A percentile compares a stretch with the other conserved stretches of the same genome.
phyloP scores from a whole-genome alignment of 129 eudicot genomes.

The Helianthus tuberosus region DNA sequence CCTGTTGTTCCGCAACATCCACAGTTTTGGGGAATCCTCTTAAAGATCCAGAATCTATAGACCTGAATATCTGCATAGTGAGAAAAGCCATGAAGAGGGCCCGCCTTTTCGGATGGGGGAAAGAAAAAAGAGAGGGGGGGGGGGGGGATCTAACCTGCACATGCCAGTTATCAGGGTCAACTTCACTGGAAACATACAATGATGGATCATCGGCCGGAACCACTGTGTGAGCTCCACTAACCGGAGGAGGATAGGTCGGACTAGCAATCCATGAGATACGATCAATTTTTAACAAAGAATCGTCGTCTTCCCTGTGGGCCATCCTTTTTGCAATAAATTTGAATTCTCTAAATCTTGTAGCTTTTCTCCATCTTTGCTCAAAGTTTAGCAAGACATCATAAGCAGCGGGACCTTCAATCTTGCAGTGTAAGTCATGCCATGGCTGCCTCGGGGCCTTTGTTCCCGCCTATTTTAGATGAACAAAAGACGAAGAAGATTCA shows the following conservation, averaged over 20 bases:
- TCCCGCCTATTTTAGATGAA: slow-evolving; percentile 46
- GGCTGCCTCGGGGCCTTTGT: slow-evolving; percentile 93
- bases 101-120: background rate
- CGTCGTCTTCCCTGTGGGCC: slow-evolving; percentile 78
- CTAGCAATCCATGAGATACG: slow-evolving; percentile 94
- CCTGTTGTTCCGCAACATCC: slow-evolving; percentile 71
- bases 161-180: slow-evolving; percentile 85
- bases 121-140: background rate
- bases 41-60: slow-evolving; percentile 91
- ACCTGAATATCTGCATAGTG: slow-evolving; percentile 70
- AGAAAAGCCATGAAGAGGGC: slow-evolving; percentile 3
- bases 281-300: slow-evolving; percentile 77
- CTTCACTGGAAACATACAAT: slow-evolving; percentile 61
- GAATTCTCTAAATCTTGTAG: slow-evolving; percentile 82
- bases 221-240: slow-evolving; percentile 40
- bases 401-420: slow-evolving; percentile 96
- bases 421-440: slow-evolving; percentile 97
- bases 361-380: slow-evolving; percentile 88
- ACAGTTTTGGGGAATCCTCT: slow-evolving; percentile 83
- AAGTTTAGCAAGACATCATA: slow-evolving; percentile 91
- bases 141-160: slow-evolving; percentile 65
- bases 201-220: slow-evolving; percentile 72
- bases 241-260: slow-evolving; percentile 43
- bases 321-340: slow-evolving; percentile 54
- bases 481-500: too few relatives aligned